These are phyloP conservation scores for Dactylorhiza incarnata DNA, from an alignment of 106 monocot genomes.

Conservation along the genomic window DNA sequence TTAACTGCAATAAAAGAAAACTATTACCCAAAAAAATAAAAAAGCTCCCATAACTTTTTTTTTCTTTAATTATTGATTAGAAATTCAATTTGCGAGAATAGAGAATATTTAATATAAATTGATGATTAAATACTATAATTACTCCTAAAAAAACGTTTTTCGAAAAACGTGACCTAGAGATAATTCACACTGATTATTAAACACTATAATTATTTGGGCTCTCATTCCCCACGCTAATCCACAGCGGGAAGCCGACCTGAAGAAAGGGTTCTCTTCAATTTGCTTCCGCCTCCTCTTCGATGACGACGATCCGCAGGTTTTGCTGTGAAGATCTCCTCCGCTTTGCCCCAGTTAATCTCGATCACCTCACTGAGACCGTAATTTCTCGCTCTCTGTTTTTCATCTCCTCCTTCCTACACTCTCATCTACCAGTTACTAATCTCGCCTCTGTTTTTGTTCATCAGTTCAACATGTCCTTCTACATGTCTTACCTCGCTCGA, in stretches of 20 bases:
- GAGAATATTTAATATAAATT: no score
- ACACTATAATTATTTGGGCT: no score
- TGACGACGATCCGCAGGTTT: conserved; percentile 30
- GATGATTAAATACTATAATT: no score
- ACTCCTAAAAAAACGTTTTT: no score
- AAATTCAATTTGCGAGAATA: no score
- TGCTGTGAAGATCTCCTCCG: conserved; percentile 45
- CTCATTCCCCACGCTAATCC: neutral
- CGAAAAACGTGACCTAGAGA: no score
- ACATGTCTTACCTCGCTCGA: conserved; percentile 95
- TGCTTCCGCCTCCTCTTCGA: neutral
- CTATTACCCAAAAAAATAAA: no score
- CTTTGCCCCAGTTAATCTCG: conserved; percentile 77
- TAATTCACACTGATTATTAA: no score
- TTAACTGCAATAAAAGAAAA: no score
- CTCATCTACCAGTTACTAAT: neutral
- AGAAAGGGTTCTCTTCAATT: neutral
- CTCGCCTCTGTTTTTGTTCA: neutral
- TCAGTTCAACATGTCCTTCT: conserved; percentile 99
- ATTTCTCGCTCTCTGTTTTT: neutral
- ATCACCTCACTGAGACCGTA: conserved; percentile 97
- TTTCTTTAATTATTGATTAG: no score
- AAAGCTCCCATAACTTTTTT: no score
- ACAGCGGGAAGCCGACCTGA: neutral
- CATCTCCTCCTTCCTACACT: neutral